phyloP scores from a whole-genome alignment of 2,329 filamentous ascomycete genomes.

The Exophiala aquamarina region DNA sequence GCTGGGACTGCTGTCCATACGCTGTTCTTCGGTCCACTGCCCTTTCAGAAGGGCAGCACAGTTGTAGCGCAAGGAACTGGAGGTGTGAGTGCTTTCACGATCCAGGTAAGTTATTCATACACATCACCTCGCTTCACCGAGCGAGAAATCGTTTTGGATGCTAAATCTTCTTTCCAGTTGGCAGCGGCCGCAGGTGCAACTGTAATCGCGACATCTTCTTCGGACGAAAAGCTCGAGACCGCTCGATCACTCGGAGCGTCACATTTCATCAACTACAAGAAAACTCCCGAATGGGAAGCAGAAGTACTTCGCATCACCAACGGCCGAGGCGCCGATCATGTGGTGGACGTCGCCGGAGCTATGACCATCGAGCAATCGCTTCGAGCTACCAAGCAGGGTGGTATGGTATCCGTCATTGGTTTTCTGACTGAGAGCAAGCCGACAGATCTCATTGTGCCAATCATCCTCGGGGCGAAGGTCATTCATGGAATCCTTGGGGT shows the following conservation, averaged over 20 bases:
- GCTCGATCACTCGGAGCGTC: slow-evolving; percentile 45
- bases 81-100: slow-evolving; percentile 53
- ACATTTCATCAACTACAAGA: slow-evolving; percentile 52
- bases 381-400: slow-evolving; percentile 46
- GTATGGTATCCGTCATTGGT: slow-evolving; percentile 38
- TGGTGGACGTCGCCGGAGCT: slow-evolving; percentile 44
- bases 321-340: slow-evolving; percentile 43
- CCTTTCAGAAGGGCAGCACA: slow-evolving; percentile 55
- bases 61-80: slow-evolving; percentile 63
- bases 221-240: slow-evolving; percentile 47
- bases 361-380: slow-evolving; percentile 48
- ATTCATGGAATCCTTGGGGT: slow-evolving; percentile 59
- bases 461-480: slow-evolving; percentile 53
- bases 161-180: too few relatives aligned
- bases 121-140: too few relatives aligned
- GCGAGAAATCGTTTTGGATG: too few relatives aligned
- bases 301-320: slow-evolving; percentile 47
- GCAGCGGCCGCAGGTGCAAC: neutral
- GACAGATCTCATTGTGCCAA: slow-evolving; percentile 58
- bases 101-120: slow-evolving; percentile 21
- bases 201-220: slow-evolving; percentile 52
- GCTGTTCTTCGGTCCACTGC: slow-evolving; percentile 51
- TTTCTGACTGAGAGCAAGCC: slow-evolving; percentile 27
- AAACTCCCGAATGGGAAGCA: slow-evolving; percentile 44
- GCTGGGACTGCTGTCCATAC: slow-evolving; percentile 66